Percentiles rank a stretch among this genome's conserved stretches.
Conservation (phyloP, 352 stramenopile species). For the Phytophthora hybrid region DNA sequence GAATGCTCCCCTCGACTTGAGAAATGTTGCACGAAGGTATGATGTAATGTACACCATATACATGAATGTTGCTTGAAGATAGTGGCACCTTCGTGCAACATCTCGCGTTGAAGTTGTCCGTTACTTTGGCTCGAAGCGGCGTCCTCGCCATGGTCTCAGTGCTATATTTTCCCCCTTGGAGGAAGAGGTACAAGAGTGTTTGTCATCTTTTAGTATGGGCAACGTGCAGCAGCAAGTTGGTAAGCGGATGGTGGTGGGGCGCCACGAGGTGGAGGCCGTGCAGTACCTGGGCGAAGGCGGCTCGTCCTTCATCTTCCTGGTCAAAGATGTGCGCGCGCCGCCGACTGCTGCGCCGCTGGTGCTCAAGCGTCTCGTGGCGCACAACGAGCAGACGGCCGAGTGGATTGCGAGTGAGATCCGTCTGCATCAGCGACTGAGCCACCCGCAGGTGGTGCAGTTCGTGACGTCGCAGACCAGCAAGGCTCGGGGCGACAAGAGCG, state of each 20-base stretch:
- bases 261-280: slow-evolving; percentile 70
- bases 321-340: slow-evolving; percentile 59
- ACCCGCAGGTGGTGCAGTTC: slow-evolving; percentile 78
- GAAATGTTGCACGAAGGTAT: slow-evolving; percentile 11
- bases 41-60: background rate
- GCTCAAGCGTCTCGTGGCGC: slow-evolving; percentile 77
- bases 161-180: slow-evolving; percentile 5
- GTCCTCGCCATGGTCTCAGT: background rate
- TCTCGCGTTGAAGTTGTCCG: slow-evolving; percentile 22
- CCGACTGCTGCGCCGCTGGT: slow-evolving; percentile 54
- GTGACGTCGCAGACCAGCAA: slow-evolving; percentile 60
- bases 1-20: slow-evolving; percentile 19
- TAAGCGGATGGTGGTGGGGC: slow-evolving; percentile 65
- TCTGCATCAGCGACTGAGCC: slow-evolving; percentile 75
- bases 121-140: slow-evolving; percentile 39
- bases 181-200: background rate
- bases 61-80: background rate
- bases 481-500: slow-evolving; percentile 55
- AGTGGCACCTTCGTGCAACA: background rate
- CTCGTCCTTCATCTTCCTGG: slow-evolving; percentile 86
- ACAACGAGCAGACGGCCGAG: slow-evolving; percentile 68
- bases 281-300: slow-evolving; percentile 84
- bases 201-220: slow-evolving; percentile 45
- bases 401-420: slow-evolving; percentile 78
- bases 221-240: slow-evolving; percentile 87